phyloP scores from a whole-genome alignment of 2,329 filamentous ascomycete species.

The Aspergillus phoenicis region DNA sequence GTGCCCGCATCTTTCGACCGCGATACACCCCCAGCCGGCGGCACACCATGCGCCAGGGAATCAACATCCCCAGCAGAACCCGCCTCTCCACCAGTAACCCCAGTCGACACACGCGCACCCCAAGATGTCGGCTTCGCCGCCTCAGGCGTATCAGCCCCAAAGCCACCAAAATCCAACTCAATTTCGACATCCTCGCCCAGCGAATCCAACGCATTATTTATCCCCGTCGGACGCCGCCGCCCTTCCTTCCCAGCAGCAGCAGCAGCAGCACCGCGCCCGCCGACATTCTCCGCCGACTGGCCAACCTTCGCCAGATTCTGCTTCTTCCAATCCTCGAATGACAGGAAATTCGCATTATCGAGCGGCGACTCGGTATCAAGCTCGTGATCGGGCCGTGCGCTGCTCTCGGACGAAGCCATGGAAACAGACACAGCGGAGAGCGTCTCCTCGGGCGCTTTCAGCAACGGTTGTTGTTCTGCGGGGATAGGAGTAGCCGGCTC shows the following conservation, averaged over 20 bases:
- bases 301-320: slow-evolving; percentile 85
- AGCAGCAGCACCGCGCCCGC: slow-evolving; percentile 50
- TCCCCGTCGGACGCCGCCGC: slow-evolving; percentile 54
- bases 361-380: slow-evolving; percentile 66
- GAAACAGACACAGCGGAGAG: slow-evolving; percentile 5
- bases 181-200: slow-evolving; percentile 90
- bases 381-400: slow-evolving; percentile 42
- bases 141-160: slow-evolving; percentile 52
- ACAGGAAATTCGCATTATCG: slow-evolving; percentile 82
- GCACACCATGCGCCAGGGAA: slow-evolving; percentile 46
- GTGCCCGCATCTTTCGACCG: slow-evolving; percentile 92
- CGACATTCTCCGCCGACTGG: slow-evolving; percentile 72
- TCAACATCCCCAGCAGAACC: slow-evolving; percentile 33
- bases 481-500: slow-evolving; percentile 4
- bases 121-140: slow-evolving; percentile 35
- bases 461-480: neutral
- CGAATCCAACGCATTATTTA: slow-evolving; percentile 72
- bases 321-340: slow-evolving; percentile 98
- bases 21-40: slow-evolving; percentile 57
- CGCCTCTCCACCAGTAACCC: slow-evolving; percentile 16
- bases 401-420: slow-evolving; percentile 2
- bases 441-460: neutral
- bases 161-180: slow-evolving; percentile 68
- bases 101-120: slow-evolving; percentile 26
- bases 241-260: slow-evolving; percentile 46